Base-by-base conservation (phyloP, 768 basidiomycete species). In the Kwoniella heveanensis region DNA sequence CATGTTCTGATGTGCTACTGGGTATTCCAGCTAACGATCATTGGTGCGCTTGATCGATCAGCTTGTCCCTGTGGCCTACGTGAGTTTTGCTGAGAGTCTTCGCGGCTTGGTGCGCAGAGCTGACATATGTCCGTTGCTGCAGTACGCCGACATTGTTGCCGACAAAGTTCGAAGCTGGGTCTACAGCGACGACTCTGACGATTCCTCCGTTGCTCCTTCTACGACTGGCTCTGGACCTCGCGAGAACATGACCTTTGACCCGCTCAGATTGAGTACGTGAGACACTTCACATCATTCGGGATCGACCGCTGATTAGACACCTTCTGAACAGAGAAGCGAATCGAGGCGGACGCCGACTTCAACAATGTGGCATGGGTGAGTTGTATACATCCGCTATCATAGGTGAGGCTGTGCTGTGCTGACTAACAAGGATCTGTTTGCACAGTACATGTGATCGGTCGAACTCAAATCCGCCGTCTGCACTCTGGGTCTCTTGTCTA, bases 331-430 rank as follows among this genome's bases (percentile, higher is more conserved):
- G 72, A 65, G 36, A 67, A 67, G 57, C 58, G 72, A 8, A 60
- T 74, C 52, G 67, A 71, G 54, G 67, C 56, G 17, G 50, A 55
- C 17, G 24, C 44, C 2, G 60, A 54, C 13, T 62, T 71, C 69
- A 71, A 71, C 54, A 51, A 50, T 10, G 66, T 67, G 25, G 66
- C 62, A 27, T 67, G 66, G 66, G 66, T 67, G 26, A 58, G 61
- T 49, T 25, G 39, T 32, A 21, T 53, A 5, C n/a, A 12, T 24
- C 10, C 3, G 15, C n/a, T n/a, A n/a, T n/a, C n/a, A n/a, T n/a
- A n/a, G n/a, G n/a, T n/a, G n/a, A n/a, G n/a, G n/a, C n/a, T n/a
- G n/a, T n/a, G n/a, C n/a, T n/a, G n/a, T n/a, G n/a, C n/a, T n/a
- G n/a, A n/a, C n/a, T n/a, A n/a, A n/a, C n/a, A n/a, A n/a, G n/a